phyloP scores from a whole-genome alignment of 371 early-diverging fungal genomes.

The Circinella umbellata region DNA sequence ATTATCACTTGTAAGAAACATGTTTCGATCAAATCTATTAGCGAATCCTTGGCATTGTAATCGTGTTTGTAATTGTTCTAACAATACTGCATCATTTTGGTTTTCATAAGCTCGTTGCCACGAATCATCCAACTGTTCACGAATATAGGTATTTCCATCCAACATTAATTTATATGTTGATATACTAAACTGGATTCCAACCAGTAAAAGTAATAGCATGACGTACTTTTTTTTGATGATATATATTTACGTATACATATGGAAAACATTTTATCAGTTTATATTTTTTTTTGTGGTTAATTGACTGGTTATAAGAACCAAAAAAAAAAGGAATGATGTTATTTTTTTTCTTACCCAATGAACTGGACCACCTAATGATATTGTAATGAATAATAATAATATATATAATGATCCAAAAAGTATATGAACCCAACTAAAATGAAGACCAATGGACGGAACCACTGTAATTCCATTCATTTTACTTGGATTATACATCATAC shows the following conservation, averaged over 20 bases:
- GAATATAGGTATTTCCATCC: constrained; percentile 4
- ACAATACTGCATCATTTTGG: background rate
- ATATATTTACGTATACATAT: background rate
- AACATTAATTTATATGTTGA: constrained; percentile 11
- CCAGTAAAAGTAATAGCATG: constrained; percentile 16
- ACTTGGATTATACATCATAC: background rate
- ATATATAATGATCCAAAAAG: constrained; percentile 11
- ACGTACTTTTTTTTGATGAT: constrained; percentile 12
- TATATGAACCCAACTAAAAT: constrained; percentile 12
- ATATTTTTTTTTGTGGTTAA: background rate
- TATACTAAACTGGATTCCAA: constrained; percentile 8
- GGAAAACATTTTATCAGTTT: constrained; percentile 10
- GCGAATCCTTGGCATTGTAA: constrained; percentile 18
- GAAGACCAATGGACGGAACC: constrained; percentile 14
- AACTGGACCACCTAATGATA: background rate
- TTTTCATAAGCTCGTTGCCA: constrained; percentile 16
- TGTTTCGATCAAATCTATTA: background rate
- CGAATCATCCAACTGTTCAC: constrained; percentile 12
- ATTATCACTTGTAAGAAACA: background rate
- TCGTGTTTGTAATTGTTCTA: constrained; percentile 16
- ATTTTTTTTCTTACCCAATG: constrained; percentile 24
- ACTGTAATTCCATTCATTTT: constrained; percentile 6
- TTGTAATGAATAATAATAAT: background rate
- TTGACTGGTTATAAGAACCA: background rate
- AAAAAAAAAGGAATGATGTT: background rate